phyloP scores from a whole-genome alignment of 495 filamentous ascomycete species.

The Letharia lupina region DNA sequence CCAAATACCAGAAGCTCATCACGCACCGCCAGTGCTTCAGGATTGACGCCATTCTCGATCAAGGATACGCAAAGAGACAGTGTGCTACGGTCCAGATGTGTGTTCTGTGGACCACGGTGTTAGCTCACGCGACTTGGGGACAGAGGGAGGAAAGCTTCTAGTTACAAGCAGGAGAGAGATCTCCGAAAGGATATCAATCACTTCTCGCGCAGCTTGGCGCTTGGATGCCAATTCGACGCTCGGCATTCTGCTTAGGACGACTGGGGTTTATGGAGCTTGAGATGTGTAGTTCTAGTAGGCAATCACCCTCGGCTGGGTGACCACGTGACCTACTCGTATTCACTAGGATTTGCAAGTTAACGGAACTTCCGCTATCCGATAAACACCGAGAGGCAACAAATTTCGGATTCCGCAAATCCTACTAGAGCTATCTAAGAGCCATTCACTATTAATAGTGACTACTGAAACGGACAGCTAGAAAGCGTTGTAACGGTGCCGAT shows the following conservation, averaged over 20 bases:
- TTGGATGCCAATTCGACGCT: constrained; percentile 36
- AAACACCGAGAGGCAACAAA: too few species aligned
- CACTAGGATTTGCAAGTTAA: too few species aligned
- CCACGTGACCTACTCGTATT: too few species aligned
- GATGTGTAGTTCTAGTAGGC: too few species aligned
- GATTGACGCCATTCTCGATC: constrained; percentile 95
- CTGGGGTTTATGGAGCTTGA: neutral
- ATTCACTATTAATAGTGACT: too few species aligned
- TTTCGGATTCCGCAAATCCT: too few species aligned
- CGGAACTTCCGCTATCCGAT: too few species aligned
- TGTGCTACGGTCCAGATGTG: constrained; percentile 78
- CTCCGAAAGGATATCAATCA: constrained; percentile 91
- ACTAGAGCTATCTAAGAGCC: too few species aligned
- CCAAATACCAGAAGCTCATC: constrained; percentile 4
- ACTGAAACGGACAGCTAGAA: too few species aligned
- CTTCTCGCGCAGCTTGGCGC: constrained; percentile 85
- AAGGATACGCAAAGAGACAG: constrained; percentile 91
- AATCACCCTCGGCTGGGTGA: too few species aligned
- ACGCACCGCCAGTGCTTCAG: constrained; percentile 85
- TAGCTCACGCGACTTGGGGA: constrained; percentile 10
- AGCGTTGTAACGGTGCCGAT: too few species aligned
- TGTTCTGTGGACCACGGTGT: constrained; percentile 54
- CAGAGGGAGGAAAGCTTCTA: constrained; percentile 22
- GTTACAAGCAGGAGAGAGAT: constrained; percentile 79
- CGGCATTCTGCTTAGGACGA: neutral